Base-by-base conservation (phyloP, 1,284 basidiomycete genomes). In the Fomitopsis palustris region DNA sequence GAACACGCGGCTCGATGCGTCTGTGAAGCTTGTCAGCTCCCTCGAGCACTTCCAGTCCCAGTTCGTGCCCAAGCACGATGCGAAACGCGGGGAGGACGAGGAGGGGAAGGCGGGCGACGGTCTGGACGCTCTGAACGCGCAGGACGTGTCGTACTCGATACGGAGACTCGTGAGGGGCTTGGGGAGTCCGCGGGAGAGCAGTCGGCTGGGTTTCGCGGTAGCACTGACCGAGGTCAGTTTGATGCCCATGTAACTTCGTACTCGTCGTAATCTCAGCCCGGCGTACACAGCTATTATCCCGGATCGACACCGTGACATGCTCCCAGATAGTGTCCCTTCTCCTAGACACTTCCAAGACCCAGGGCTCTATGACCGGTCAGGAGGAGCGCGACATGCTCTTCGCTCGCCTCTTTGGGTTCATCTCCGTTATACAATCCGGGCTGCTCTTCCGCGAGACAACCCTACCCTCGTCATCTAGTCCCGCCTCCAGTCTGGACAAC, bases 301-400 rank as follows among this genome's bases (percentile, higher is more conserved):
- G 90, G 49, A 81, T 98, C 68, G 79, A 87, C 62, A 91, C 91
- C 5, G 82, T 98, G 37, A 87, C 90, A 8, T 89, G 90, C 61
- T 71, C 82, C 0, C 90, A 94, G 67, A 86, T 95, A 25, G 68
- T 92, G n/a, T 80, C 82, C 8, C 80, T 95, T 41, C 76, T 96
- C 43, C 68, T 88, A 42, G 86, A 92, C 61, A 79, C 83, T 52
- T 88, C 91, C 12, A 85, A 88, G 69, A 78, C 81, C 2, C 83
- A 84, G 62, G 83, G 85, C 54, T 86, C 88, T 43, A 87, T 92
- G 83, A 89, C 86, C 55, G 92, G 95, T 3, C 89, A 94, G 69
- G 96, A 98, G 74, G 91, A 95, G 74, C 87, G 96, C 61, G 96
- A 98, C 72, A 77, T 92, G 57, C 81, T 95, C 61, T 98, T 99